Conservation (phyloP, 176 grass and related monocot genomes). For the Alloteropsis semialata region DNA sequence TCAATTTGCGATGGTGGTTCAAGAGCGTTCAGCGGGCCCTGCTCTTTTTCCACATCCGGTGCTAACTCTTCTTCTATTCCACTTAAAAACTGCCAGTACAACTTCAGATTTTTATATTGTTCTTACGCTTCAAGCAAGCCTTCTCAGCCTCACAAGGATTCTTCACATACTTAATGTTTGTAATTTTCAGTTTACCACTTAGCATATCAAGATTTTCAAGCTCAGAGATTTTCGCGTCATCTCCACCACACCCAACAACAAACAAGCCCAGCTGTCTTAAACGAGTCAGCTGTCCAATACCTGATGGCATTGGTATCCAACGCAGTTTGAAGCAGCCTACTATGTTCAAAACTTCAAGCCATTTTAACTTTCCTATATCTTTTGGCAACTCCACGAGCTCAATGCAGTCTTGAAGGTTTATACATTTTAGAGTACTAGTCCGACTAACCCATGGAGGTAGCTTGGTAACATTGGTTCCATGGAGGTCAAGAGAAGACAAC, state of each 20-base stretch:
- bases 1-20: background rate
- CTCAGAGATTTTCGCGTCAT: background rate
- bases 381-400: background rate
- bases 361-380: background rate
- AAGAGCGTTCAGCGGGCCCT: background rate
- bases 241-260: background rate
- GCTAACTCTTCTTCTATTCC: background rate
- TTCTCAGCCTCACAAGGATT: background rate
- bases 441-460: background rate
- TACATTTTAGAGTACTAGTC: background rate
- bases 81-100: background rate
- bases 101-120: background rate
- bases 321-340: background rate
- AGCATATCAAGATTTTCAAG: background rate
- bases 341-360: background rate
- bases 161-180: background rate
- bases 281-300: background rate
- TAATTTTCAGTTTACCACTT: background rate
- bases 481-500: background rate
- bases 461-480: background rate
- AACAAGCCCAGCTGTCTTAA: background rate
- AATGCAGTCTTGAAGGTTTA: background rate
- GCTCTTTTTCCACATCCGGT: background rate
- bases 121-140: constrained; percentile 3
- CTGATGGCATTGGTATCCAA: background rate